Conservation (phyloP, 495 filamentous ascomycete genomes). For the Margaritispora aquatica region DNA sequence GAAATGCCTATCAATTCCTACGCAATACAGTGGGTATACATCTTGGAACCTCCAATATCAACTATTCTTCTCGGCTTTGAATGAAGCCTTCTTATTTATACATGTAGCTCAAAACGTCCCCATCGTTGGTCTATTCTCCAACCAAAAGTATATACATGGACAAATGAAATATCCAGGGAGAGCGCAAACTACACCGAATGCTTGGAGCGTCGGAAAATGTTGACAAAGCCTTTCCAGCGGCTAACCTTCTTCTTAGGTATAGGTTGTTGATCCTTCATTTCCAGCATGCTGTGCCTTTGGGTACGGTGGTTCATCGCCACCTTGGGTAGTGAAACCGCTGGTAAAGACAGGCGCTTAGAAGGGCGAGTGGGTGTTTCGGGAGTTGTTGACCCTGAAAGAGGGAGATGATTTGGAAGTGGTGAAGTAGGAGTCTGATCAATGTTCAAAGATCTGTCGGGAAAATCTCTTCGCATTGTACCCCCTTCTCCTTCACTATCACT, state of each 20-base stretch:
- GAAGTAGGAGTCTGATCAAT: not conserved
- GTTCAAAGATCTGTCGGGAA: not conserved
- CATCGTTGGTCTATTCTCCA: too few species aligned
- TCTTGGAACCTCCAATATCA: too few species aligned
- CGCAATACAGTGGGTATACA: too few species aligned
- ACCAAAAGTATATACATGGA: not conserved
- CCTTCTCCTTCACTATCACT: constrained; percentile 22
- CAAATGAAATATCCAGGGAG: not conserved
- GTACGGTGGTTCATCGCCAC: not conserved
- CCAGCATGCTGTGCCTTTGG: constrained; percentile 9
- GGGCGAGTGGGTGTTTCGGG: constrained; percentile 21
- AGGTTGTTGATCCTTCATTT: not conserved
- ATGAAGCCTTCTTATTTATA: too few species aligned
- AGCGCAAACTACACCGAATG: not conserved
- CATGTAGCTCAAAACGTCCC: too few species aligned
- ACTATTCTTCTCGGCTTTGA: too few species aligned
- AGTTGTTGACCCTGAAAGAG: constrained; percentile 6
- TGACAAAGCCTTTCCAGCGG: constrained; percentile 18
- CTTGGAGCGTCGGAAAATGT: constrained; percentile 17
- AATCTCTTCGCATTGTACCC: not conserved
- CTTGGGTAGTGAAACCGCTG: constrained; percentile 12
- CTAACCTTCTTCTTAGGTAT: constrained; percentile 12
- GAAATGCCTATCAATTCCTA: too few species aligned
- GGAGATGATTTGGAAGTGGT: not conserved
- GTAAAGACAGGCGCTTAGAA: constrained; percentile 17